These are phyloP conservation scores for Aspergillus sergii DNA, from an alignment of 2,329 filamentous ascomycete species.

Conservation along the genomic window DNA sequence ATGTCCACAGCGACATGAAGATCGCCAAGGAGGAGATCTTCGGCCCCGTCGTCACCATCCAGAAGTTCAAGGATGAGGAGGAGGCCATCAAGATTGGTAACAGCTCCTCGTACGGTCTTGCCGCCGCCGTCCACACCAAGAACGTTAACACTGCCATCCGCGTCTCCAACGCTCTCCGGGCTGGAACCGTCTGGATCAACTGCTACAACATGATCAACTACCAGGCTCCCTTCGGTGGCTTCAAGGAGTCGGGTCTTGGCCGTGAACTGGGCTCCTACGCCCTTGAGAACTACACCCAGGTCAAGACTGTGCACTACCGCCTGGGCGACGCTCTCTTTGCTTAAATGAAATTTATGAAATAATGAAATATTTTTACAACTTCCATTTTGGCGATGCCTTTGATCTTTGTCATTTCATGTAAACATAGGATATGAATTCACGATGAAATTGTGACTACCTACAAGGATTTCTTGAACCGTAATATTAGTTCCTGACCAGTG, in stretches of 20 bases:
- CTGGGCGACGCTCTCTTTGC: constrained; percentile 49
- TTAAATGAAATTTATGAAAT: constrained; percentile 29
- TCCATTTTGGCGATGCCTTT: neutral
- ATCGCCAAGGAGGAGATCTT: constrained; percentile 81
- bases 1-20: constrained; percentile 69
- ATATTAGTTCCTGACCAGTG: neutral
- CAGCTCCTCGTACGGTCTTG: constrained; percentile 73
- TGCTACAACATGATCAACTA: constrained; percentile 67
- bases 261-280: constrained; percentile 53
- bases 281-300: constrained; percentile 52
- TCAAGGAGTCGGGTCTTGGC: constrained; percentile 48
- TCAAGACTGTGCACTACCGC: constrained; percentile 49
- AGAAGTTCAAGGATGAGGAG: constrained; percentile 73
- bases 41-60: constrained; percentile 74
- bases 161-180: constrained; percentile 69
- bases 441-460: neutral
- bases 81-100: constrained; percentile 72
- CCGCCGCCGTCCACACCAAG: constrained; percentile 74
- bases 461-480: neutral
- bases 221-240: constrained; percentile 50
- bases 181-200: constrained; percentile 71
- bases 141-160: constrained; percentile 79
- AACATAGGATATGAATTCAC: neutral
- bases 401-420: neutral
- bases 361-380: constrained; percentile 2